A percentile compares a stretch with the other conserved stretches of the same genome.
phyloP scores from a whole-genome alignment of 2,329 filamentous ascomycete genomes.

The Aspergillus neoniger region DNA sequence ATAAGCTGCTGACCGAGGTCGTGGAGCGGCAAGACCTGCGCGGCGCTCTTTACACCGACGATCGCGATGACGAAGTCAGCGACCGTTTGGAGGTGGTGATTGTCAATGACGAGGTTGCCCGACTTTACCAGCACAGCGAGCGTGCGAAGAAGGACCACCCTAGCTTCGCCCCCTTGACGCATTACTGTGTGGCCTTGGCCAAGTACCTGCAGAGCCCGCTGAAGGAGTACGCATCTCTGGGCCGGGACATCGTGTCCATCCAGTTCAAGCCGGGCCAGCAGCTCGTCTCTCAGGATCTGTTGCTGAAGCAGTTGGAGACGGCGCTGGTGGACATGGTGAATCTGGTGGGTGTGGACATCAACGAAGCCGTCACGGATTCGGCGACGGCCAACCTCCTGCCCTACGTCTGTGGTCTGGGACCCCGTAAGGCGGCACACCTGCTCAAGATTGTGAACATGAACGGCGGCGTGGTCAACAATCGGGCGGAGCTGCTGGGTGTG shows the following conservation, averaged over 20 bases:
- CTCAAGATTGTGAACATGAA: conserved; percentile 91
- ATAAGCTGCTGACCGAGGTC: conserved; percentile 76
- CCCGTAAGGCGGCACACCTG: conserved; percentile 81
- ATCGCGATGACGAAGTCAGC: conserved; percentile 72
- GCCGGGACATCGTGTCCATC: conserved; percentile 82
- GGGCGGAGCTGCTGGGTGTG: conserved; percentile 86
- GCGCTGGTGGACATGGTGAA: conserved; percentile 99
- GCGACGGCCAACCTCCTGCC: conserved; percentile 86
- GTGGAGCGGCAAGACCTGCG: conserved; percentile 76
- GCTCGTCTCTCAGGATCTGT: conserved; percentile 81
- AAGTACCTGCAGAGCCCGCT: conserved; percentile 93
- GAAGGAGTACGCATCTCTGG: conserved; percentile 92
- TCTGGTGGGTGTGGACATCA: conserved; percentile 90
- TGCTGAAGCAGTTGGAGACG: conserved; percentile 85
- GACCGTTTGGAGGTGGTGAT: conserved; percentile 86
- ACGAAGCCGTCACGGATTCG: conserved; percentile 79
- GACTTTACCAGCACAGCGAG: conserved; percentile 88
- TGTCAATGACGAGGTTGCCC: conserved; percentile 95
- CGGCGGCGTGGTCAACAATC: conserved; percentile 78
- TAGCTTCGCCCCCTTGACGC: conserved; percentile 71
- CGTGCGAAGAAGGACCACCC: conserved; percentile 80
- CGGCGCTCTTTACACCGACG: conserved; percentile 80
- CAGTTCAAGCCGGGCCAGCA: conserved; percentile 89
- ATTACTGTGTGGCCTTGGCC: conserved; percentile 87
- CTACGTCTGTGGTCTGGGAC: conserved; percentile 87